phyloP scores from a whole-genome alignment of 2,329 filamentous ascomycete species.

The Exophiala phaeomuriformis region DNA sequence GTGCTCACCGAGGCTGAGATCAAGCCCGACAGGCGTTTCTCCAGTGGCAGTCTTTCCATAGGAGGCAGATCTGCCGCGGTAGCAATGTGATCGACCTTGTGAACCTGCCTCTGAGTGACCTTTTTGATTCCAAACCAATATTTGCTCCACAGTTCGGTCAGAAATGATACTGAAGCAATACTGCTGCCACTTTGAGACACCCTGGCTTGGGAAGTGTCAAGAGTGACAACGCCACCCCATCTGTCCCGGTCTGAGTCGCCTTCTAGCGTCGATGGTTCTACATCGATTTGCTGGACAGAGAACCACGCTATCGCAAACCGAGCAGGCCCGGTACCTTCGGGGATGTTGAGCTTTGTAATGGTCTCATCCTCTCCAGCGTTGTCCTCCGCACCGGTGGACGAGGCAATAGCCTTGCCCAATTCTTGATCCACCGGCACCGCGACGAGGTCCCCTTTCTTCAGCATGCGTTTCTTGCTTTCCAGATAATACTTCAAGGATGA shows the following conservation, averaged over 20 bases:
- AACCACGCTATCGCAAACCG: slow-evolving; percentile 63
- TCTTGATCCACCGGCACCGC: slow-evolving; percentile 83
- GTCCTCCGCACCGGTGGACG: slow-evolving; percentile 51
- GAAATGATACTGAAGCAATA: slow-evolving; percentile 69
- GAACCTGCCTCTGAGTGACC: slow-evolving; percentile 44
- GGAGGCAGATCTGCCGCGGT: slow-evolving; percentile 30
- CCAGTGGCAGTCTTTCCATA: slow-evolving; percentile 52
- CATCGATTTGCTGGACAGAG: slow-evolving; percentile 49
- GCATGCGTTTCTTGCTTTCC: slow-evolving; percentile 69
- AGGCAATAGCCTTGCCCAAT: slow-evolving; percentile 73
- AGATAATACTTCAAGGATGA: slow-evolving; percentile 84
- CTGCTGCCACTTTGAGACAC: slow-evolving; percentile 89
- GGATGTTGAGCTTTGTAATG: slow-evolving; percentile 36
- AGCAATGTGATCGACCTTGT: slow-evolving; percentile 32
- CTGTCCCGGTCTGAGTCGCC: slow-evolving; percentile 51
- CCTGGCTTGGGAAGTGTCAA: slow-evolving; percentile 78
- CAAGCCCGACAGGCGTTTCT: slow-evolving; percentile 70
- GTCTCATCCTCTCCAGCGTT: slow-evolving; percentile 66
- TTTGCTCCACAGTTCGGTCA: slow-evolving; percentile 71
- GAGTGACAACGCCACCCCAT: slow-evolving; percentile 80
- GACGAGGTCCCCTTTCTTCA: slow-evolving; percentile 81
- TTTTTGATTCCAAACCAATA: slow-evolving; percentile 78
- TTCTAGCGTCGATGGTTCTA: slow-evolving; percentile 36
- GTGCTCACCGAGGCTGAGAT: slow-evolving; percentile 83
- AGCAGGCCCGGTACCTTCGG: slow-evolving; percentile 10